phyloP scores from a whole-genome alignment of 257 asterid species.

The Rauvolfia tetraphylla region DNA sequence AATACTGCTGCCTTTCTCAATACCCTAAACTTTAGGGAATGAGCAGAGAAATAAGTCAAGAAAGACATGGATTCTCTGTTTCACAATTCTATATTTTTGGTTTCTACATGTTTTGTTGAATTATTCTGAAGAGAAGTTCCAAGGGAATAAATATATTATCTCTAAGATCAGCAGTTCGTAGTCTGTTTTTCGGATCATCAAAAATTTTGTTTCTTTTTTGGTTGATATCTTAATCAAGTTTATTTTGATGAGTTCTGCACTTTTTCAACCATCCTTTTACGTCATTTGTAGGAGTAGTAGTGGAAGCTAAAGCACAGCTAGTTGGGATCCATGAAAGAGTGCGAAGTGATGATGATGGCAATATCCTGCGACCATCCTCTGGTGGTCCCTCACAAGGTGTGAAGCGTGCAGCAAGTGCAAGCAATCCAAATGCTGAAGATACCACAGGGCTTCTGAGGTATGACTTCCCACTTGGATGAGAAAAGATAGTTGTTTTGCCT shows the following conservation, averaged over 20 bases:
- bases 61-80: background rate
- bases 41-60: background rate
- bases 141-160: background rate
- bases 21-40: background rate
- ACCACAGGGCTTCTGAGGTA: constrained; percentile 92
- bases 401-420: constrained; percentile 54
- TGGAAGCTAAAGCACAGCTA: constrained; percentile 80
- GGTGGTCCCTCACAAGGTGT: constrained; percentile 41
- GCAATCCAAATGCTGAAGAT: constrained; percentile 69
- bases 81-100: background rate
- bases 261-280: background rate
- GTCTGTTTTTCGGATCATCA: background rate
- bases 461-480: background rate
- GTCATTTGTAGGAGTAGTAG: constrained; percentile 56
- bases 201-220: background rate
- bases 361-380: constrained; percentile 33
- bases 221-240: background rate
- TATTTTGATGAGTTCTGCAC: background rate
- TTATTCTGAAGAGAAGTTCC: background rate
- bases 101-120: background rate
- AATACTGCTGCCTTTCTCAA: background rate
- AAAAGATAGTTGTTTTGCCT: background rate
- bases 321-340: constrained; percentile 92
- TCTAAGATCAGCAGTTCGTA: background rate
- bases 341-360: constrained; percentile 69